These are phyloP conservation scores for Taphrina confusa DNA, from an alignment of 1,139 yeast genomes.

Conservation along the genomic window DNA sequence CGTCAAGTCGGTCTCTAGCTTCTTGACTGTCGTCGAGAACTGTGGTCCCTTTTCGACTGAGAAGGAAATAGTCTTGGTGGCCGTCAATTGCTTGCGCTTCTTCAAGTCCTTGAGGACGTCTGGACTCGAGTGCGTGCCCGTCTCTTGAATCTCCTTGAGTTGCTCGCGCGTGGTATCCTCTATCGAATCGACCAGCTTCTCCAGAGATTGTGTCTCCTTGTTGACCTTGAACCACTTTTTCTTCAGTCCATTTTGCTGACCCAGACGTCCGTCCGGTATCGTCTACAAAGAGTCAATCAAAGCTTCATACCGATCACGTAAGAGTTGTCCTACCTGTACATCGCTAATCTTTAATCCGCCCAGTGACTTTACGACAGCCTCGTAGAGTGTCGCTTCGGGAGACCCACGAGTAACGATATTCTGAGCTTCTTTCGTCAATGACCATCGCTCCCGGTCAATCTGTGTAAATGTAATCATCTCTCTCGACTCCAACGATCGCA, in stretches of 20 bases:
- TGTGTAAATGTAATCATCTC: conserved; percentile 75
- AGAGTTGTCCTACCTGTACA: conserved; percentile 52
- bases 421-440: conserved; percentile 73
- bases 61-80: conserved; percentile 68
- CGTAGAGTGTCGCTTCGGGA: conserved; percentile 80
- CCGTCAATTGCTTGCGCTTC: conserved; percentile 79
- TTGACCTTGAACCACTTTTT: conserved; percentile 79
- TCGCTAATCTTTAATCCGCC: conserved; percentile 83
- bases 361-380: conserved; percentile 69
- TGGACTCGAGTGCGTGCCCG: conserved; percentile 57
- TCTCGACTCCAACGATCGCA: conserved; percentile 83
- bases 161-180: conserved; percentile 68
- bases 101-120: conserved; percentile 81
- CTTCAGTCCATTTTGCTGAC: conserved; percentile 98
- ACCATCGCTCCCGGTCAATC: conserved; percentile 74
- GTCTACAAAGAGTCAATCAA: conserved; percentile 45
- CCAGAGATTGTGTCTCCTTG: conserved; percentile 79
- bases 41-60: conserved; percentile 76
- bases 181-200: conserved; percentile 55
- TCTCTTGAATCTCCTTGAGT: conserved; percentile 59
- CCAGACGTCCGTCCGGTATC: conserved; percentile 76
- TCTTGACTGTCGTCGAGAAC: conserved; percentile 76
- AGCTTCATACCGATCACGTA: too few relatives aligned
- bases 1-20: conserved; percentile 89
- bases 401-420: conserved; percentile 79